Evolutionary conservation across 2,329 filamentous ascomycete genomes (phyloP), one percentile per base, ranked within the genome.

Genomic region (Alternaria arbusti): DNA sequence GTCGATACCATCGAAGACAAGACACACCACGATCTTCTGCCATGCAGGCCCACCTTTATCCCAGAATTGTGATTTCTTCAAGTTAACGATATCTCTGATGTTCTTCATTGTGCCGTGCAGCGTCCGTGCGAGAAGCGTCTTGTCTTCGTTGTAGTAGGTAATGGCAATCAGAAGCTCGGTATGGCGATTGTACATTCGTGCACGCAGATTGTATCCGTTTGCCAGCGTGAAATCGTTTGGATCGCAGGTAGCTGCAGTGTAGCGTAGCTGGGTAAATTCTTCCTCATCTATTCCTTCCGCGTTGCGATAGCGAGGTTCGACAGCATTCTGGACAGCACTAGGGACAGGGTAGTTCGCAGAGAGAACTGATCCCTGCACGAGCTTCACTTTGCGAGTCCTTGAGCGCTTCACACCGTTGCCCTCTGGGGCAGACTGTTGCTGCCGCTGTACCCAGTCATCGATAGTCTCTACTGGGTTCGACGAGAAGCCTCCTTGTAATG

Each of bases 101-200:
- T 98, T 98, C 81, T 97, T 94, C 96, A 99, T 98, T 57, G 97
- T 94, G 85, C 95, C 94, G 81, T 98, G 96, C 59, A 98, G 86
- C 1, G 96, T 99, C 83, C 96, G 90, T 54, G 95, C 87, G 40
- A 96, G 92, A 69, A 99, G 86, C 26, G 92, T 89, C 86, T 98
- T 98, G 84, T 98, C 96, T 86, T 98, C 96, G 84, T 98, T 98
- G 86, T 98, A 99, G 85, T 98, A 98, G 67, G 96, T 99, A 74
- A 99, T 94, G 75, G 96, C 96, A 81, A 99, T 97, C 68, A 98
- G 87, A 72, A 99, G 85, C 84, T 99, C 96, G 7, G 96, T 98
- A 82, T 98, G 96, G 74, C 96, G 89, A 87, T 98, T 98, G 84
- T 98, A 98, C 95, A 98, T 98, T 72, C 94, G 91, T 49, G 96